Base-by-base conservation (phyloP, 1,284 basidiomycete species). In the Entoloma clypeatum region DNA sequence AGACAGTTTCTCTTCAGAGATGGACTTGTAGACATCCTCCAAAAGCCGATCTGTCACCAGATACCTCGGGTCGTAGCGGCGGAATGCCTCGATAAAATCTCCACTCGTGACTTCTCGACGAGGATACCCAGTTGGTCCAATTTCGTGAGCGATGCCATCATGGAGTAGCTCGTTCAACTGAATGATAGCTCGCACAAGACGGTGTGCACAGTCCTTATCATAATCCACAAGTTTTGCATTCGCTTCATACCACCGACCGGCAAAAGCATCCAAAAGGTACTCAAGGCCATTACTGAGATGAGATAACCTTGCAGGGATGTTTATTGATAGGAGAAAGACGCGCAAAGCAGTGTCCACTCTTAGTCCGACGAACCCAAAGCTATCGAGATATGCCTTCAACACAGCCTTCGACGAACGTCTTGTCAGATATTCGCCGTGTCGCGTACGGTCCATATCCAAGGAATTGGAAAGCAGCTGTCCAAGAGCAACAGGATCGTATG, bases 291-390 rank as follows among this genome's bases (percentile, higher is more conserved):
- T 68, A 31, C 67, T 56, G 45, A 69, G 68, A 36, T 70, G 67
- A 3, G 61, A 51, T 13, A 65, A 55, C 31, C 79, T 77, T 17
- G 69, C 59, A 10, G 90, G 81, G 25, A 92, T 62, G 54, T 86
- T 75, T 39, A 98, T 61, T 16, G 92, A 81, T 55, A 92, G 77
- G 42, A 98, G 65, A 67, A 98, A 92, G 36, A 86, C 77, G 27
- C 96, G 80, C 41, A 99, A 69, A 3, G 93, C 92, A 44, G 85
- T 83, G 65, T 98, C 93, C 49, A 98, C 80, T 46, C 88, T 74
- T 30, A 96, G 69, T 2, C 87, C 85, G 1, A 74, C 67, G 56
- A 96, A 88, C 11, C 87, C 81, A 65, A 98, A 96, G 43, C 78
- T 79, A 54, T 91, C 89, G 39, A 98, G 71, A 62, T 87, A 99